A percentile compares a stretch with the other conserved stretches of the same genome.
These are phyloP conservation scores for Botrytis deweyae DNA, from an alignment of 2,329 filamentous ascomycete species.

Conservation along the genomic window DNA sequence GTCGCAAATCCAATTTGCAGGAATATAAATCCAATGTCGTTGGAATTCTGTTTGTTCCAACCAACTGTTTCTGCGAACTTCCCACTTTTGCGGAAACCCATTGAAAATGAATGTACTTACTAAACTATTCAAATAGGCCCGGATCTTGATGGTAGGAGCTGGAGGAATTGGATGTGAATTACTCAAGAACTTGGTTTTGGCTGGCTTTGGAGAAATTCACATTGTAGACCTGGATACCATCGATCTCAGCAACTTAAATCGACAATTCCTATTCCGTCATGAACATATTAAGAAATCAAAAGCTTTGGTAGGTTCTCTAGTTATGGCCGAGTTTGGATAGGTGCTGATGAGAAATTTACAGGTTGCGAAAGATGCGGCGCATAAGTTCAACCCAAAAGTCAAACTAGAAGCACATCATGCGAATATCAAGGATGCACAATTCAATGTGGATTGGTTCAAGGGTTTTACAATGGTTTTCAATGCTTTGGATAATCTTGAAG, in stretches of 20 bases:
- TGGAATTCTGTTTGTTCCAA: not conserved
- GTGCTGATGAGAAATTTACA: conserved; percentile 41
- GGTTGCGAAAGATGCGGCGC: conserved; percentile 90
- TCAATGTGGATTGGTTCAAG: conserved; percentile 86
- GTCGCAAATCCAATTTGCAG: not conserved
- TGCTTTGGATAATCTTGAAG: conserved; percentile 92
- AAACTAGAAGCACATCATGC: conserved; percentile 87
- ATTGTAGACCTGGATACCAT: conserved; percentile 98
- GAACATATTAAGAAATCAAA: conserved; percentile 99
- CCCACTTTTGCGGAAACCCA: not conserved
- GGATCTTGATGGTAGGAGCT: conserved; percentile 90
- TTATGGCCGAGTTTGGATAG: not conserved
- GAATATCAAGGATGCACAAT: conserved; percentile 88
- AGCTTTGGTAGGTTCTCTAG: conserved; percentile 64
- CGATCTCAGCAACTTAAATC: conserved; percentile 94
- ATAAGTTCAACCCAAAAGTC: conserved; percentile 84
- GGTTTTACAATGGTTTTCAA: conserved; percentile 89
- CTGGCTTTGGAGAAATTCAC: conserved; percentile 88
- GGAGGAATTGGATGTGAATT: conserved; percentile 97
- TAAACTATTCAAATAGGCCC: conserved; percentile 59
- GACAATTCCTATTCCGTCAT: conserved; percentile 93
- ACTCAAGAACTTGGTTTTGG: conserved; percentile 91
- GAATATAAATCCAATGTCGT: not conserved
- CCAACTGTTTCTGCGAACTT: conserved; percentile 17
- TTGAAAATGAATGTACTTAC: conserved; percentile 27